Evolutionary conservation across 495 filamentous ascomycete genomes (phyloP), one percentile per base, ranked within the genome.

Genomic region (Aspergillus hancockii): DNA sequence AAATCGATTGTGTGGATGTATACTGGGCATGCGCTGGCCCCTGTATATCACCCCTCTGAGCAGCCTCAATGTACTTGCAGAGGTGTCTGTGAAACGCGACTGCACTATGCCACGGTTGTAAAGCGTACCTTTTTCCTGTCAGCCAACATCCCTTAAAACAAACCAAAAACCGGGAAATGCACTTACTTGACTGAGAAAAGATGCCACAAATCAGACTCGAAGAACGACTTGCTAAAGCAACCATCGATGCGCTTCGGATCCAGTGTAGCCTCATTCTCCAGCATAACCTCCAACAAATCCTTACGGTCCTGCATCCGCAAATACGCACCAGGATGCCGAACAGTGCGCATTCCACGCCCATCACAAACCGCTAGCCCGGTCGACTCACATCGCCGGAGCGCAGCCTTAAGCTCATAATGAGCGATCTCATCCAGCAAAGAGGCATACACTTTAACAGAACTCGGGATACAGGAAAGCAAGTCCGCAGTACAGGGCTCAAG

Each of bases 81-180:
- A 52, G 50, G 14, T 21, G 19, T 36, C 31, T 32, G 13, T 19
- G 22, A 32, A 52, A 52, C 50, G 34, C 50, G 13, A 32, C 7
- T 13, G 30, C 50, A 14, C 50, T 52, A n/a, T 52, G 50, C 28
- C 50, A 52, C 8, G 50, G 25, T 22, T 36, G 50, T 3, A 52
- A 5, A 3, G 50, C 25, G 19, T 28, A 52, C 36, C 50, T 52
- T 6, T 4, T 14, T 16, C 25, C 19, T 1, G 6, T 14, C 3
- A 36, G 34, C 34, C 9, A 12, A 22, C 4, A 49, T 1, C 28
- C 12, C 3, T 9, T n/a, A n/a, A n/a, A n/a, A n/a, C n/a, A n/a
- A n/a, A n/a, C n/a, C n/a, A n/a, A n/a, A n/a, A n/a, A n/a, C n/a
- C n/a, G n/a, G n/a, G n/a, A 13, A 14, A 49, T 12, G 19, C 12